A percentile compares a stretch with the other conserved stretches of the same genome.
phyloP scores from a whole-genome alignment of 306 rosid genomes.

The Malus orientalis region DNA sequence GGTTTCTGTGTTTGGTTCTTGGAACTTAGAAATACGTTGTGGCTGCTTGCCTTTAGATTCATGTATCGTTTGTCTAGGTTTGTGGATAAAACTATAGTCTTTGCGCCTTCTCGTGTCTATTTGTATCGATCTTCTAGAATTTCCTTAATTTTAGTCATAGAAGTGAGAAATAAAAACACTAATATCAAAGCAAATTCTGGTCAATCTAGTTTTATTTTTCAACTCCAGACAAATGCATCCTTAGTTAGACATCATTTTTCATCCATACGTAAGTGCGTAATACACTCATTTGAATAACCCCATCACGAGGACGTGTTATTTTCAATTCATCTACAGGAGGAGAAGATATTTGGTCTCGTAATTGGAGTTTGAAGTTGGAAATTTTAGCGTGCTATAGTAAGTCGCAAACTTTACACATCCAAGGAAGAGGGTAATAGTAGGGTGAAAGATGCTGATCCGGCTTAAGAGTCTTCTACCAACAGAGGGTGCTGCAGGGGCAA shows the following conservation, averaged over 20 bases:
- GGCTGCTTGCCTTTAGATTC: background rate
- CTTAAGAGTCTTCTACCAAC: constrained; percentile 60
- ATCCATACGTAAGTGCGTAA: background rate
- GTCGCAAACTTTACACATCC: constrained; percentile 3
- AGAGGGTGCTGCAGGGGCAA: constrained; percentile 54
- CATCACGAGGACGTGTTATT: background rate
- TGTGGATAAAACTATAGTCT: background rate
- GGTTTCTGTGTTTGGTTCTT: background rate
- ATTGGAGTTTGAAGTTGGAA: background rate
- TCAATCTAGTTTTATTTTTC: background rate
- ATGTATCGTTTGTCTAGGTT: background rate
- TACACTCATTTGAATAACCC: background rate
- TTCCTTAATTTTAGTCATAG: background rate
- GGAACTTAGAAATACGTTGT: background rate
- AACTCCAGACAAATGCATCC: background rate
- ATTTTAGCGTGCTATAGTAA: background rate
- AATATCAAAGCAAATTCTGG: background rate
- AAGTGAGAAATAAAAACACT: background rate
- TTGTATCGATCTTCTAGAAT: background rate
- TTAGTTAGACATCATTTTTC: background rate
- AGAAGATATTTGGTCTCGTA: background rate
- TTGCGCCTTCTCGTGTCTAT: background rate
- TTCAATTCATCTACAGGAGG: background rate
- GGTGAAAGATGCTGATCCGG: constrained; percentile 75
- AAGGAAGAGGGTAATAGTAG: constrained; percentile 10